Percentiles rank a stretch among this genome's conserved stretches.
Evolutionary conservation across 1,284 basidiomycete genomes (phyloP).

Genomic region (Afroboletus lepidellus): DNA sequence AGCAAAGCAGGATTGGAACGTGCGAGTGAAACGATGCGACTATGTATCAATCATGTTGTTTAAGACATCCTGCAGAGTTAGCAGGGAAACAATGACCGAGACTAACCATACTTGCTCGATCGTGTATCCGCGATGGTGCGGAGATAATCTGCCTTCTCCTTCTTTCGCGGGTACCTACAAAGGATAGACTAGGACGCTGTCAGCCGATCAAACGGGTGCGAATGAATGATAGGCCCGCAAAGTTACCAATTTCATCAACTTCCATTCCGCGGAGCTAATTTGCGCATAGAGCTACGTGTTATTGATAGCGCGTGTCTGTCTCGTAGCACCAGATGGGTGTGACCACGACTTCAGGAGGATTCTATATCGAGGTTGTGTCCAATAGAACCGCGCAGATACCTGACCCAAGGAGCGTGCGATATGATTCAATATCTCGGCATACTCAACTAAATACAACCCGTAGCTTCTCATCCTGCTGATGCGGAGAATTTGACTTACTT

Average conservation of each 20-base stretch:
- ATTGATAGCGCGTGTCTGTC: neutral
- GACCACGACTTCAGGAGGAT: neutral
- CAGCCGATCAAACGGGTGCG: slow-evolving; percentile 8
- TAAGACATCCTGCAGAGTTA: neutral
- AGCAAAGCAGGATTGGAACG: neutral
- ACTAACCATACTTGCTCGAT: slow-evolving; percentile 12
- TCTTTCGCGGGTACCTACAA: slow-evolving; percentile 17
- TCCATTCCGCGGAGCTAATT: slow-evolving; percentile 23
- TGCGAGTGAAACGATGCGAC: neutral
- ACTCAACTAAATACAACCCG: neutral
- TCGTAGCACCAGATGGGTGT: neutral
- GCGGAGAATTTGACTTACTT: neutral
- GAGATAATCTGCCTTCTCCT: slow-evolving; percentile 18
- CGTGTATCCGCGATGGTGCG: slow-evolving; percentile 11
- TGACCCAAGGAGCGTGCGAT: neutral
- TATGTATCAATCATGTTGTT: slow-evolving; percentile 1
- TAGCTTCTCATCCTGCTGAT: neutral
- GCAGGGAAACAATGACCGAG: neutral
- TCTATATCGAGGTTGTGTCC: slow-evolving; percentile 11
- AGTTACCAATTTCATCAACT: slow-evolving; percentile 14
- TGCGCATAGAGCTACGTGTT: neutral
- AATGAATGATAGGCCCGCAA: slow-evolving; percentile 20
- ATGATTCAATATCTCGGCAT: neutral
- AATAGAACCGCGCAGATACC: slow-evolving; percentile 2
- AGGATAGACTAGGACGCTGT: neutral